phyloP scores from a whole-genome alignment of 495 filamentous ascomycete species.

The Talaromyces proteolyticus region DNA sequence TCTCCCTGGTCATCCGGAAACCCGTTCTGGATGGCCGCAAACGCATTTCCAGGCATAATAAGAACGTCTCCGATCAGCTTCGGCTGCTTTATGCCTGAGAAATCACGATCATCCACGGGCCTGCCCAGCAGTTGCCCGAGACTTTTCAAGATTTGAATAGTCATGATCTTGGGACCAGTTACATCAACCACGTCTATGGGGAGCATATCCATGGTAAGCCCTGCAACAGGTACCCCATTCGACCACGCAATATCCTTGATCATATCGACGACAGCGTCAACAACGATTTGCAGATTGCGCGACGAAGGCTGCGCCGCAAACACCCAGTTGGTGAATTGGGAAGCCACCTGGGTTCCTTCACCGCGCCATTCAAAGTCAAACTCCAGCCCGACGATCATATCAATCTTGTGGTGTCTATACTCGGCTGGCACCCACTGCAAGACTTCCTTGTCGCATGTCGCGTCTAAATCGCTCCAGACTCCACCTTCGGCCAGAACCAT shows the following conservation, averaged over 20 bases:
- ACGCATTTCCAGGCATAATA: conserved; percentile 31
- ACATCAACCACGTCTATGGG: conserved; percentile 28
- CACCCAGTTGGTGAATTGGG: conserved; percentile 39
- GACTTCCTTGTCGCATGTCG: conserved; percentile 43
- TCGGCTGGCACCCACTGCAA: conserved; percentile 45
- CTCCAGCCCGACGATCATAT: conserved; percentile 39
- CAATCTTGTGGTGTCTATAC: conserved; percentile 24
- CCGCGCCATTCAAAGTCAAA: conserved; percentile 21
- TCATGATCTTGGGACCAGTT: conserved; percentile 36
- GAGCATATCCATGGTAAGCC: conserved; percentile 22
- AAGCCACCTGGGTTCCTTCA: background rate
- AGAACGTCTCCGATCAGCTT: conserved; percentile 32
- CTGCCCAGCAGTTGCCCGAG: conserved; percentile 13
- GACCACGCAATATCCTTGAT: conserved; percentile 19
- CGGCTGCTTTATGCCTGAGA: conserved; percentile 22
- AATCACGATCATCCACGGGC: conserved; percentile 18
- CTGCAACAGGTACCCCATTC: conserved; percentile 17
- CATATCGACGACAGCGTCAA: conserved; percentile 21
- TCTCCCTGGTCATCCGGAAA: conserved; percentile 22
- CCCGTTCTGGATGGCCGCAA: conserved; percentile 26
- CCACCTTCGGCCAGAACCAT: conserved; percentile 53
- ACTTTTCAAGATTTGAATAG: conserved; percentile 25
- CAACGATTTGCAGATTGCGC: conserved; percentile 23
- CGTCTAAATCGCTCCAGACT: conserved; percentile 53
- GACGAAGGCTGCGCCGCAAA: conserved; percentile 24